phyloP scores from a whole-genome alignment of 495 filamentous ascomycete species.

The Evernia prunastri region DNA sequence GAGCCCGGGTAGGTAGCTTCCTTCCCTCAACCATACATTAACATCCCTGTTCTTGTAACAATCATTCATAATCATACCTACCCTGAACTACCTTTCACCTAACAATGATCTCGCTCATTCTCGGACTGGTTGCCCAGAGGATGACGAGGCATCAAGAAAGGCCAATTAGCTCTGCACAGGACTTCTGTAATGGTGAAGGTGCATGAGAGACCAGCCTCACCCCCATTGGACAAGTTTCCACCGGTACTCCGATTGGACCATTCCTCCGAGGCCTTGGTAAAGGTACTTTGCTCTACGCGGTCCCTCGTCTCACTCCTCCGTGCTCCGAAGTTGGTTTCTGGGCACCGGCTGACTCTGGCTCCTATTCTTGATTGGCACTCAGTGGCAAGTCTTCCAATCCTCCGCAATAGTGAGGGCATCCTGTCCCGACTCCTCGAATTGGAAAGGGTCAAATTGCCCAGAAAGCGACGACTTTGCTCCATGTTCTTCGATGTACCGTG shows the following conservation, averaged over 20 bases:
- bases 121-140: not conserved
- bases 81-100: not conserved
- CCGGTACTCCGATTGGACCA: not conserved
- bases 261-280: not conserved
- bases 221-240: not conserved
- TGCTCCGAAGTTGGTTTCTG: not conserved
- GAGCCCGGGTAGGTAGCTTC: too few species aligned
- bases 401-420: not conserved
- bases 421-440: not conserved
- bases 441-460: not conserved
- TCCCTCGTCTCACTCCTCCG: not conserved
- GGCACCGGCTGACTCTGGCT: not conserved
- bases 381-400: not conserved
- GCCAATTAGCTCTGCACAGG: not conserved
- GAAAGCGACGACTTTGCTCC: not conserved
- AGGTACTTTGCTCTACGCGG: not conserved
- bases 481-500: not conserved
- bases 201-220: not conserved
- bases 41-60: too few species aligned
- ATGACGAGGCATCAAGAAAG: not conserved
- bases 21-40: too few species aligned
- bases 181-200: not conserved
- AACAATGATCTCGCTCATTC: not conserved
- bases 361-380: not conserved
- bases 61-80: too few species aligned